Evolutionary conservation across 257 asterid species (phyloP).

Genomic region (Eustoma russellianum): DNA sequence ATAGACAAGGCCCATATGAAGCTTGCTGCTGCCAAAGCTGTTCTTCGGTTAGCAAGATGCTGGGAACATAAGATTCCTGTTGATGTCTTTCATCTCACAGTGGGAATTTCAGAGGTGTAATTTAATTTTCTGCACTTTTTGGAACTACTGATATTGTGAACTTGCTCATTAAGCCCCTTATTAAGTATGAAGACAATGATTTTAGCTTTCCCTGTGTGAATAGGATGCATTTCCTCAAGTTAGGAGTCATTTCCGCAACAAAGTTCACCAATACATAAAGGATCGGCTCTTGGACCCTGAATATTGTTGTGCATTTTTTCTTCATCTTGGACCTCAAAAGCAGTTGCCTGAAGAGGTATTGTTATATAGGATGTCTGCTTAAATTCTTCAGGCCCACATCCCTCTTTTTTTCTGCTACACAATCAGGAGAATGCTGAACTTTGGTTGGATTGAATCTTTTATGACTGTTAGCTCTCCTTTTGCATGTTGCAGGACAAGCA

Average conservation of each 20-base stretch:
- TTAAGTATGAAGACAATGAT: too few species aligned
- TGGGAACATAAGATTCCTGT: slow-evolving; percentile 95
- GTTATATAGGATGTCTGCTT: neutral
- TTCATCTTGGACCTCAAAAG: slow-evolving; percentile 51
- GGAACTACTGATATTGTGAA: too few species aligned
- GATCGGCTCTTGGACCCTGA: slow-evolving; percentile 86
- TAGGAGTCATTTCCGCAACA: slow-evolving; percentile 55
- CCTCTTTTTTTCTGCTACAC: neutral
- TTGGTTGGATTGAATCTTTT: neutral
- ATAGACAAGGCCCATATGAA: slow-evolving; percentile 86
- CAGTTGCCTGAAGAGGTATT: slow-evolving; percentile 19
- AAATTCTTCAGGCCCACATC: neutral
- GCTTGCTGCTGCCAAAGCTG: slow-evolving; percentile 96
- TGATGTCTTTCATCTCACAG: slow-evolving; percentile 68
- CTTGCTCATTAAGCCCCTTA: too few species aligned
- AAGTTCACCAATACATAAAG: slow-evolving; percentile 81
- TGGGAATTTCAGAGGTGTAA: slow-evolving; percentile 78
- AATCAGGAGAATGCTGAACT: neutral
- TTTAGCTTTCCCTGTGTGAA: neutral
- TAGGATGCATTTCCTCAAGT: slow-evolving; percentile 84
- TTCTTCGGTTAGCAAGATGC: slow-evolving; percentile 84
- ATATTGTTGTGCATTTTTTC: slow-evolving; percentile 84
- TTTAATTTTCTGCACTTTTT: slow-evolving; percentile 2
- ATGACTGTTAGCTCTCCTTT: slow-evolving; percentile 14
- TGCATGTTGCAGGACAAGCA: slow-evolving; percentile 61